Conservation (phyloP, 1,139 yeast species). For the Protomyces arabidopsidicola region DNA sequence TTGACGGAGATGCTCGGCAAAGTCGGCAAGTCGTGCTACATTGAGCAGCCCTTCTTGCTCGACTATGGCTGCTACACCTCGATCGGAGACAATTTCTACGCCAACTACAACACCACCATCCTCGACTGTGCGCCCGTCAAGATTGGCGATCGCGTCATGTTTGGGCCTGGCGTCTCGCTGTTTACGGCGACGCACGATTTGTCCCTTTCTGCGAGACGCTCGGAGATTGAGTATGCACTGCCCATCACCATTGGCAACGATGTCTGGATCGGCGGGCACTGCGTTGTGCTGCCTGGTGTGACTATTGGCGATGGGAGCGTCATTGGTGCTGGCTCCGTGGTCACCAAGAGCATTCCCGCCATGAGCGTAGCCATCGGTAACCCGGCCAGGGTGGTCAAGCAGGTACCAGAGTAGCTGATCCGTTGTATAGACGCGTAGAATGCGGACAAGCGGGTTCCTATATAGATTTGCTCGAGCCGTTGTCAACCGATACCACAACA, state of each 20-base stretch:
- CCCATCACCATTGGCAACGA: conserved; percentile 58
- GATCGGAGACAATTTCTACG: conserved; percentile 47
- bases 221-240: conserved; percentile 50
- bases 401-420: background rate
- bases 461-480: background rate
- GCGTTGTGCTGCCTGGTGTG: conserved; percentile 58
- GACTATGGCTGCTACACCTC: conserved; percentile 56
- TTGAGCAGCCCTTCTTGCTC: conserved; percentile 53
- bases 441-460: background rate
- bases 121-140: conserved; percentile 58
- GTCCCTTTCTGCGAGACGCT: conserved; percentile 47
- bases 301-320: conserved; percentile 60
- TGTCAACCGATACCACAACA: background rate
- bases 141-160: conserved; percentile 57
- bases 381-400: conserved; percentile 1
- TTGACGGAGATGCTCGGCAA: background rate
- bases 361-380: background rate
- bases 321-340: conserved; percentile 65
- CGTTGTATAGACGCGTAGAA: background rate
- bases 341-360: conserved; percentile 36
- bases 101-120: conserved; percentile 54
- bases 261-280: conserved; percentile 63
- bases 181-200: conserved; percentile 62
- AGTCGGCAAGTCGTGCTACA: conserved; percentile 31
- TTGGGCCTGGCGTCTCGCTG: conserved; percentile 62